Percentiles rank a stretch among this genome's conserved stretches.
These are phyloP conservation scores for Dactylis glomerata DNA, from an alignment of 176 grass and related monocot species.

Conservation along the genomic window DNA sequence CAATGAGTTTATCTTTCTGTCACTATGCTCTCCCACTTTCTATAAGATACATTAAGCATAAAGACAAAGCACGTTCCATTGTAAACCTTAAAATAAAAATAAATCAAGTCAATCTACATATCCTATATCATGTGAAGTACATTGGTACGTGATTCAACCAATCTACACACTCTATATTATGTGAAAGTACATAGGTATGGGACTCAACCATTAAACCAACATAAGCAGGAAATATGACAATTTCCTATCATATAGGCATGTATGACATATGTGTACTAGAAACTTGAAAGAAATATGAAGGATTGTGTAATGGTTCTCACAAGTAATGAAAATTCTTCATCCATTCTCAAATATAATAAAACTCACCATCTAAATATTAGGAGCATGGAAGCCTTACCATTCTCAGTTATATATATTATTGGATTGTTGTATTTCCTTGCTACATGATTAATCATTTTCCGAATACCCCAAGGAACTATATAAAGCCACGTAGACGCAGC, in stretches of 20 bases:
- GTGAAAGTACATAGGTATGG: neutral
- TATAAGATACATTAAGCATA: neutral
- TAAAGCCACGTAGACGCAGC: conserved; percentile 94
- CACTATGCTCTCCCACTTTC: neutral
- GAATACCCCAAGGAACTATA: conserved; percentile 94
- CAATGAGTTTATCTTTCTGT: neutral
- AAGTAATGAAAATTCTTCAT: neutral
- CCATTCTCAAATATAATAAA: neutral
- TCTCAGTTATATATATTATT: conserved; percentile 83
- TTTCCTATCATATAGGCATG: neutral
- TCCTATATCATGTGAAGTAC: neutral
- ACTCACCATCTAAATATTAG: neutral
- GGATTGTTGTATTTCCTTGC: conserved; percentile 65
- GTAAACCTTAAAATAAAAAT: neutral
- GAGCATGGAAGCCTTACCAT: conserved; percentile 54
- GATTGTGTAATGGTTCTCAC: neutral
- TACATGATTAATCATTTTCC: conserved; percentile 68
- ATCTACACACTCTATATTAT: neutral
- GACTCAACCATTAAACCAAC: neutral
- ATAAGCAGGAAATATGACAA: neutral
- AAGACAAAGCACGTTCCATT: neutral
- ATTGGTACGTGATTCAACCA: too few species aligned
- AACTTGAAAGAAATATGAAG: neutral
- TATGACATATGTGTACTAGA: neutral
- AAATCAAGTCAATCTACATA: neutral